phyloP scores from a whole-genome alignment of 306 rosid genomes.

The Malus orientalis region DNA sequence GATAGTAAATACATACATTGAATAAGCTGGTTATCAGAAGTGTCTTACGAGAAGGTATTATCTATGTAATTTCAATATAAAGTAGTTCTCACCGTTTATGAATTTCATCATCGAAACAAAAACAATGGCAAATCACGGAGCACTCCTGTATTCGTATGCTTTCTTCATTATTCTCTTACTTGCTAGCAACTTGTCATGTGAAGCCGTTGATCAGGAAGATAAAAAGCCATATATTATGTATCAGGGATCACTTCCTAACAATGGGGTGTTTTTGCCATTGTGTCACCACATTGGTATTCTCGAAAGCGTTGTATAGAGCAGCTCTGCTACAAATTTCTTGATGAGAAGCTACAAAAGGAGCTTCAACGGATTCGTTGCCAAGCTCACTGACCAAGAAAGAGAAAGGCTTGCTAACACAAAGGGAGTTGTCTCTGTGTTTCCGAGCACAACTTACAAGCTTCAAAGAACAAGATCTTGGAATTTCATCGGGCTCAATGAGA shows the following conservation, averaged over 20 bases:
- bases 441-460: slow-evolving; percentile 3
- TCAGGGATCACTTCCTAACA: background rate
- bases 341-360: slow-evolving; percentile 1
- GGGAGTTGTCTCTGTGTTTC: slow-evolving; percentile 27
- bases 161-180: background rate
- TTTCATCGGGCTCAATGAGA: slow-evolving; percentile 20
- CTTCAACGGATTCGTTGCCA: slow-evolving; percentile 10
- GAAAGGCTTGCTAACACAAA: slow-evolving; percentile 11
- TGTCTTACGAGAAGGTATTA: no score
- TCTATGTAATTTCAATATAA: no score
- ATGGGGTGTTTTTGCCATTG: background rate
- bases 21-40: no score
- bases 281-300: background rate
- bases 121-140: background rate
- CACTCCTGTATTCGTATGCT: background rate
- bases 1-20: no score
- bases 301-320: background rate
- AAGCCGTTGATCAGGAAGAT: background rate
- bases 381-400: slow-evolving; percentile 1
- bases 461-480: slow-evolving; percentile 53
- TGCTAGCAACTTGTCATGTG: background rate
- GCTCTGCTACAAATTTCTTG: background rate
- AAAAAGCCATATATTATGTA: background rate
- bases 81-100: no score
- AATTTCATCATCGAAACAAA: background rate